phyloP scores from a whole-genome alignment of 129 eudicot species.

The Flaveria brownii region DNA sequence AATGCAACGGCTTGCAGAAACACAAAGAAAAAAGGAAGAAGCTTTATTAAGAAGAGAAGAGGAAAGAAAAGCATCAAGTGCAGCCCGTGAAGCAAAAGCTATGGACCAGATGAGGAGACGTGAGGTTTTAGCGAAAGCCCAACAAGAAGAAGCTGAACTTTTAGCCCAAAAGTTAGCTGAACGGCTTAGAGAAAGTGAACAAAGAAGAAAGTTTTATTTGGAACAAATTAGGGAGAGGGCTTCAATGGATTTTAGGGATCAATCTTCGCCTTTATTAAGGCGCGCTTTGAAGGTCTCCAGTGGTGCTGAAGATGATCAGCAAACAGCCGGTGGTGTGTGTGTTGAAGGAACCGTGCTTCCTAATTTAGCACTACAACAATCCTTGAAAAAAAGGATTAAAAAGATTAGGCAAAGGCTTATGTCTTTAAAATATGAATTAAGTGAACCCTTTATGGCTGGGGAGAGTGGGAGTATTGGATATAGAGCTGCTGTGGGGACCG shows the following conservation, averaged over 20 bases:
- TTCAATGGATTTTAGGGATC: constrained; percentile 96
- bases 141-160: constrained; percentile 93
- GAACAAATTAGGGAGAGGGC: constrained; percentile 96
- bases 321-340: constrained; percentile 33
- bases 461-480: constrained; percentile 82
- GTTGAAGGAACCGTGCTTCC: constrained; percentile 39
- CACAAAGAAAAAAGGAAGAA: constrained; percentile 88
- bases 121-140: constrained; percentile 88
- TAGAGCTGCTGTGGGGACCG: constrained; percentile 85
- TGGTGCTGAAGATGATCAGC: constrained; percentile 53
- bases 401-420: constrained; percentile 87
- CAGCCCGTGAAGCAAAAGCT: constrained; percentile 95
- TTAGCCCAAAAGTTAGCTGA: constrained; percentile 92
- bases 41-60: constrained; percentile 93
- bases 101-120: constrained; percentile 81
- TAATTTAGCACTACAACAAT: constrained; percentile 49
- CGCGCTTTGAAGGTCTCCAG: constrained; percentile 47
- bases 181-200: constrained; percentile 94
- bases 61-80: constrained; percentile 97
- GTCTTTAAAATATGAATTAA: constrained; percentile 77
- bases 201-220: constrained; percentile 82
- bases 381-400: constrained; percentile 67
- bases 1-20: constrained; percentile 87
- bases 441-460: constrained; percentile 58
- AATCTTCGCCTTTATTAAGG: constrained; percentile 76